Base-by-base conservation (phyloP, 1,139 yeast species). In the Meyerozyma athensensis region DNA sequence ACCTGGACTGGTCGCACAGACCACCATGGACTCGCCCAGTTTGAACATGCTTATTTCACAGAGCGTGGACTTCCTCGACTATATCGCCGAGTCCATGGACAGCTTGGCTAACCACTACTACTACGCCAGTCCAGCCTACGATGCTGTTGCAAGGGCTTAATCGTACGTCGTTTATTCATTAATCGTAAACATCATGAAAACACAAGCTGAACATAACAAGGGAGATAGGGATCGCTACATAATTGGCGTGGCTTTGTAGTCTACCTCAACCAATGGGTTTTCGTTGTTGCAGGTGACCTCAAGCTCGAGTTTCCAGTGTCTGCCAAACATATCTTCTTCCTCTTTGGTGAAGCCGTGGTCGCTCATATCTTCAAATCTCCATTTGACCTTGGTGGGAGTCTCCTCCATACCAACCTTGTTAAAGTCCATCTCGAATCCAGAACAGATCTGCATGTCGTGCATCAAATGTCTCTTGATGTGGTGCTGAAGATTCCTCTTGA, bases 11-110 rank as follows among this genome's bases (percentile, higher is more conserved):
- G 72, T 90, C 35, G 74, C 87, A 1, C 82, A 81, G 46, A 79
- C 96, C 0, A 66, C 81, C 9, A 86, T 90, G 92, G 97, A 90
- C 52, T 70, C 77, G 16, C 81, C 80, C 41, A 80, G 92, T 39
- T 66, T 84, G n/a, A 68, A 66, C 4, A 74, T 75, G 10, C 58
- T 70, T 39, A 46, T 67, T 35, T 52, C 49, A 21, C 68, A 68
- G 40, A 47, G 82, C 40, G 71, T 72, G 38, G 70, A 61, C 4
- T 74, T 83, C 37, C 50, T 85, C 40, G 80, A 76, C 35, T 75
- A 61, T 41, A 59, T 86, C 18, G 61, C 75, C 36, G 60, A 58
- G 38, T 79, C 71, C 53, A 45, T 83, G 47, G 65, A 67, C 32
- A 57, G 56, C 6, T 66, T 78, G 49, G 62, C 65, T 36, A 68